phyloP scores from a whole-genome alignment of 176 grass and related monocot species.

The Cenchrus fungigraminus region DNA sequence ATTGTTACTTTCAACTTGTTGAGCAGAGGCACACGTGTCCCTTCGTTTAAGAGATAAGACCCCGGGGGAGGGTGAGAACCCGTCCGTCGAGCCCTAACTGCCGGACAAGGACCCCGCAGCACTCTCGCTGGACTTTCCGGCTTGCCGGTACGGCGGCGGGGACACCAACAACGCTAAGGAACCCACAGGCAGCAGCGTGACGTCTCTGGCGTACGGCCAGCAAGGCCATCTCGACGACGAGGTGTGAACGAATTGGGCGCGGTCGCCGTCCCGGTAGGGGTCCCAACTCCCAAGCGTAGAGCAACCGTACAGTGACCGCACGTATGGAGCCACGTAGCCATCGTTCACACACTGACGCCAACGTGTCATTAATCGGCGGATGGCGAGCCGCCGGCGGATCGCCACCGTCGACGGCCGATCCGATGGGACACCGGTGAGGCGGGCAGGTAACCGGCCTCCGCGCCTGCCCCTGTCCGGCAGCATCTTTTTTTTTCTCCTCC shows the following conservation, averaged over 20 bases:
- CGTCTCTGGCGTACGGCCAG: neutral
- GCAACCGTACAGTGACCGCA: neutral
- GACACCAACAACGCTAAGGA: neutral
- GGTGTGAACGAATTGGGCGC: neutral
- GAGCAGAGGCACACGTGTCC: neutral
- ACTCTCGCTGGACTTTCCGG: neutral
- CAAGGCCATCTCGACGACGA: neutral
- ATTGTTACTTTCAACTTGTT: neutral
- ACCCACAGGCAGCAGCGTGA: neutral
- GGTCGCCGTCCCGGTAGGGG: neutral
- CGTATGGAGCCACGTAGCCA: neutral
- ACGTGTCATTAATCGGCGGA: neutral
- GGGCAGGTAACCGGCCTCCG: neutral
- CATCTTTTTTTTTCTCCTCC: neutral
- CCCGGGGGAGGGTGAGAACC: conserved; percentile 27
- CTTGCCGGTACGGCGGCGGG: neutral
- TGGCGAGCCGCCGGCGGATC: conserved; percentile 12
- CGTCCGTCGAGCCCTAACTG: conserved; percentile 16
- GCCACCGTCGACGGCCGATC: neutral
- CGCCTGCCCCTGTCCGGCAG: neutral
- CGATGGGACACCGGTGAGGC: neutral
- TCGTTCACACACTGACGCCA: conserved; percentile 37
- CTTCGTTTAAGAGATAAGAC: neutral
- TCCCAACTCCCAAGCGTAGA: neutral
- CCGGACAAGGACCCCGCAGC: conserved; percentile 32